These are phyloP conservation scores for Onygena corvina DNA, from an alignment of 2,329 filamentous ascomycete genomes.

Conservation along the genomic window DNA sequence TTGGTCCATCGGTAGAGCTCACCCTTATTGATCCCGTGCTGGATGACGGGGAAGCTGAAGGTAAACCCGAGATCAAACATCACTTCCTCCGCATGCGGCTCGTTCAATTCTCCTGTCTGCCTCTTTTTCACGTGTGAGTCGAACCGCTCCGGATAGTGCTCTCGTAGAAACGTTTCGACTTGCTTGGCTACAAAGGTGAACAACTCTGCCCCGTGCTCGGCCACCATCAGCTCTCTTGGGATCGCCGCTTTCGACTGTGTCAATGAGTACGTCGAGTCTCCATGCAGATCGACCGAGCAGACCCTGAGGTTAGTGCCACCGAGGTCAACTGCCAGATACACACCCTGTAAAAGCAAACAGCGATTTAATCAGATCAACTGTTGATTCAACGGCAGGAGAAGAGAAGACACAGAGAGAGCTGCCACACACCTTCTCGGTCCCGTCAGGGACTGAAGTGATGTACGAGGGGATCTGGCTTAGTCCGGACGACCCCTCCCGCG, in stretches of 20 bases:
- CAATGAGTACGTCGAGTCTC: conserved; percentile 87
- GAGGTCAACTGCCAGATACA: conserved; percentile 95
- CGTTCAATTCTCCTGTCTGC: conserved; percentile 46
- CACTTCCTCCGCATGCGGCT: conserved; percentile 56
- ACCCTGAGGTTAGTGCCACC: conserved; percentile 97
- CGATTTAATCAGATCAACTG: too few relatives aligned
- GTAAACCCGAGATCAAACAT: conserved; percentile 96
- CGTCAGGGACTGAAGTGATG: conserved; percentile 89
- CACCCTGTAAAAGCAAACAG: conserved; percentile 47
- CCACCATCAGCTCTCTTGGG: conserved; percentile 78
- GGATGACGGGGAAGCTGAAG: conserved; percentile 92
- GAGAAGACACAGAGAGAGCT: too few relatives aligned
- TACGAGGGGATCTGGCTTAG: conserved; percentile 96
- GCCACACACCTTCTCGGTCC: conserved; percentile 88
- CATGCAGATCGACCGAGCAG: conserved; percentile 85
- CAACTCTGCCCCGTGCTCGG: conserved; percentile 71
- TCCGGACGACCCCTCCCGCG: conserved; percentile 62
- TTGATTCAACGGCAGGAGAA: too few relatives aligned
- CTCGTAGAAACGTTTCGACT: conserved; percentile 75
- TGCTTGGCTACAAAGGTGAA: conserved; percentile 89
- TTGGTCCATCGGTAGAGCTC: conserved; percentile 95
- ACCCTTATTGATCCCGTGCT: conserved; percentile 89
- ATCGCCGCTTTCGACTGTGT: conserved; percentile 89
- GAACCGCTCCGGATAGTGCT: conserved; percentile 82
- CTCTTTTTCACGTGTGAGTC: conserved; percentile 55